Evolutionary conservation across 2,329 filamentous ascomycete species (phyloP).

Genomic region (Pyrenochaeta sp.): DNA sequence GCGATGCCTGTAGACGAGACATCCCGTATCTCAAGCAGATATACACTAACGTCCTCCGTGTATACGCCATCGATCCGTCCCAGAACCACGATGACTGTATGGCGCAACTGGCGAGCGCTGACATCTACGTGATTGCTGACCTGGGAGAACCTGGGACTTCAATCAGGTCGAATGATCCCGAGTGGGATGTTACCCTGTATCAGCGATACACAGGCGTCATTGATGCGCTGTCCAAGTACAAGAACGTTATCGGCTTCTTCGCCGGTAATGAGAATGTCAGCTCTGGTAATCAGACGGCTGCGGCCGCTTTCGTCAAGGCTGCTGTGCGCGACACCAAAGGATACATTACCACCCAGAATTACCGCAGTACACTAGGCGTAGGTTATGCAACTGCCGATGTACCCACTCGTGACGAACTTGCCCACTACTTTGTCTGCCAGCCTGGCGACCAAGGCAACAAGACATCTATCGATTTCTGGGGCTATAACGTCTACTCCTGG

Average conservation of each 20-base stretch:
- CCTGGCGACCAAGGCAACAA: constrained; percentile 50
- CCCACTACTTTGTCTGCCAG: constrained; percentile 95
- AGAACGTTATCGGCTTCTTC: constrained; percentile 96
- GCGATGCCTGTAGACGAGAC: constrained; percentile 77
- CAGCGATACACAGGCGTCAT: constrained; percentile 83
- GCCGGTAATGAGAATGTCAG: constrained; percentile 98
- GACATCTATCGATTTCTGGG: constrained; percentile 90
- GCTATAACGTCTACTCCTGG: constrained; percentile 99
- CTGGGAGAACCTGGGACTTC: constrained; percentile 67
- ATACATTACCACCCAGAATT: constrained; percentile 81
- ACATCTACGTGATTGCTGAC: constrained; percentile 96
- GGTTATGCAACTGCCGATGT: constrained; percentile 98
- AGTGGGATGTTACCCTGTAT: constrained; percentile 83
- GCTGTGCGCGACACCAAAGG: constrained; percentile 94
- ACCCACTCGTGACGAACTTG: constrained; percentile 80
- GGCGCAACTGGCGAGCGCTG: constrained; percentile 79
- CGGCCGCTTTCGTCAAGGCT: constrained; percentile 95
- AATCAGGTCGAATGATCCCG: constrained; percentile 80
- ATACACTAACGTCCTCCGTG: constrained; percentile 86
- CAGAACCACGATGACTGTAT: constrained; percentile 85
- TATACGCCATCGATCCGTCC: constrained; percentile 88
- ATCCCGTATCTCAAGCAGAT: constrained; percentile 81
- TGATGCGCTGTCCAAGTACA: constrained; percentile 81
- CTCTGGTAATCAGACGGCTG: constrained; percentile 82
- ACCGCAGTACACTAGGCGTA: constrained; percentile 78